phyloP scores from a whole-genome alignment of 768 basidiomycete species.

The Kondoa subrosea region DNA sequence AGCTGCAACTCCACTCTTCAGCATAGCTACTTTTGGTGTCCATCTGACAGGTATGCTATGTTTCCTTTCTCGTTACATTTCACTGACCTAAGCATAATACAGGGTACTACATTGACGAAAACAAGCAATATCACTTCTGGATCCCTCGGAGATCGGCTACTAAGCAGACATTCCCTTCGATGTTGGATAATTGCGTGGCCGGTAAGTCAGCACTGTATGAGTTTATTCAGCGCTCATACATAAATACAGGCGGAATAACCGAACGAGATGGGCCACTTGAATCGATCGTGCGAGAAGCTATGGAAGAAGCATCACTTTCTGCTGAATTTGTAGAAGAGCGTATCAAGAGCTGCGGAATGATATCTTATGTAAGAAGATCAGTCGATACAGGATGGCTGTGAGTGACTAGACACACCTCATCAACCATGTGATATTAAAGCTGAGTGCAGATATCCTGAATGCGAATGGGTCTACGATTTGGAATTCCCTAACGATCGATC shows the following conservation, averaged over 20 bases:
- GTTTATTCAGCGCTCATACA: no score
- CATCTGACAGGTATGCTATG: conserved; percentile 49
- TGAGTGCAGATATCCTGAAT: conserved; percentile 43
- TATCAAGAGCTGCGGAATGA: conserved; percentile 46
- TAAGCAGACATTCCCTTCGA: conserved; percentile 55
- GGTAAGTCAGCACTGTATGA: conserved; percentile 64
- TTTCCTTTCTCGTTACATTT: neutral
- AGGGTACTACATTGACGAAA: conserved; percentile 37
- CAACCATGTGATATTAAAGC: neutral
- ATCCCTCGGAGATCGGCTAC: conserved; percentile 66
- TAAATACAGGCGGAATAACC: conserved; percentile 69
- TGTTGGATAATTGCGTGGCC: conserved; percentile 45
- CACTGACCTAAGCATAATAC: neutral
- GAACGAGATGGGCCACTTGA: conserved; percentile 58
- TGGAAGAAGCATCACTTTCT: conserved; percentile 75
- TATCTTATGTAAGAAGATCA: conserved; percentile 68
- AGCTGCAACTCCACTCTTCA: conserved; percentile 72
- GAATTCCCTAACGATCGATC: conserved; percentile 40
- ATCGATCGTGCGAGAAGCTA: conserved; percentile 67
- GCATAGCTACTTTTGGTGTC: conserved; percentile 76
- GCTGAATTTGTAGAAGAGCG: conserved; percentile 47
- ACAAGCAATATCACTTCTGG: conserved; percentile 54
- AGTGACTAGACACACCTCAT: conserved; percentile 13
- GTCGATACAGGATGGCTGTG: conserved; percentile 58
- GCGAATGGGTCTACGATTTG: conserved; percentile 79